Percentiles rank a stretch among this genome's conserved stretches.
Conservation (phyloP, 1,139 yeast genomes). For the Hansenula lynferdii region DNA sequence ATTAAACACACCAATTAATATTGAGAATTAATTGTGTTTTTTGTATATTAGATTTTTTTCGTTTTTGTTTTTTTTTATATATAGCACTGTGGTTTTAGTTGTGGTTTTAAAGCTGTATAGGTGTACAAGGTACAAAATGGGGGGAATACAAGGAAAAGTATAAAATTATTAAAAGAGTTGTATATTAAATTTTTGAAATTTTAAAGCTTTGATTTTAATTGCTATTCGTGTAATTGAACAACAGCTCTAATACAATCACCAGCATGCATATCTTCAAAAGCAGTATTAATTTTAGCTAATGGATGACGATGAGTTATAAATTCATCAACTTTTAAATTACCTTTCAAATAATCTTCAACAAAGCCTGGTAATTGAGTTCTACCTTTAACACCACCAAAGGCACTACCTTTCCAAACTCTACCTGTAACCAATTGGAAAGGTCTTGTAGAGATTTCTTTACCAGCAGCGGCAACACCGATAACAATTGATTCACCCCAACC, state of each 20-base stretch:
- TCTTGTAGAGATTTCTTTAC: conserved; percentile 92
- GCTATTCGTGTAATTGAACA: conserved; percentile 36
- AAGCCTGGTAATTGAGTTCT: conserved; percentile 91
- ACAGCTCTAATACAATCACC: conserved; percentile 97
- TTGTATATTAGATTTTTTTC: neutral
- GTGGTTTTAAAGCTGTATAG: no score
- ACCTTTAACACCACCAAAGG: conserved; percentile 98
- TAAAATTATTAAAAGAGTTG: neutral
- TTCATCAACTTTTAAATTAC: conserved; percentile 87
- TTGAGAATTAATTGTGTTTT: neutral
- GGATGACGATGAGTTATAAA: conserved; percentile 88
- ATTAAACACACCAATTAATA: neutral
- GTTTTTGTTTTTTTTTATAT: neutral
- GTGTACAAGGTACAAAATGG: no score
- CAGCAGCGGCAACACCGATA: conserved; percentile 99
- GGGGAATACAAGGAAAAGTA: no score
- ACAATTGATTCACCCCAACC: conserved; percentile 97
- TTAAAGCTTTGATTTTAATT: neutral
- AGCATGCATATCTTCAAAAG: conserved; percentile 91
- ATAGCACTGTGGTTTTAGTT: no score
- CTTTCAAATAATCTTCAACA: conserved; percentile 79
- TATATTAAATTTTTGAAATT: neutral
- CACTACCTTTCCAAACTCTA: conserved; percentile 98
- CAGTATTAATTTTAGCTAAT: conserved; percentile 73
- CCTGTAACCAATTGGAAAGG: conserved; percentile 99